Evolutionary conservation across 73 alveolate genomes (phyloP), one percentile per base, ranked within the genome.

Genomic region (Strombidium stylifer): DNA sequence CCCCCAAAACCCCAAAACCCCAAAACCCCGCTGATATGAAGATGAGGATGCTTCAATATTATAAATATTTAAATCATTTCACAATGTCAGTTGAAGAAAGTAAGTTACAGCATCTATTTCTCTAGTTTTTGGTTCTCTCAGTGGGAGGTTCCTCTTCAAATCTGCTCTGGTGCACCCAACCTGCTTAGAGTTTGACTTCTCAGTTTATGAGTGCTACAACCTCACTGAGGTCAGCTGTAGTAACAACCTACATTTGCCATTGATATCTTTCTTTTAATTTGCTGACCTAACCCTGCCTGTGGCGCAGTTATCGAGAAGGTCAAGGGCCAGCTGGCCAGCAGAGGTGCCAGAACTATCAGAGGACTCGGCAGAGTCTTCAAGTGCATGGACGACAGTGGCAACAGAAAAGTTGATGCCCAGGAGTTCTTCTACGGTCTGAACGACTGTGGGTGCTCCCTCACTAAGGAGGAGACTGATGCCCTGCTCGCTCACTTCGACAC

Each of bases 401-500:
- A 90, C 79, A 87, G 79, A 48, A 80, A 76, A 76, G 96, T 94
- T 26, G 97, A 94, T 64, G 70, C 83, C 3, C 89, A 84, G 52
- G 99, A 94, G 74, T 94, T 91, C 91, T 76, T 81, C 50, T 86
- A 85, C 26, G 97, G 96, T 16, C 85, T 94, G 41, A 54, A 90
- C 23, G 90, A 82, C 81, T 81, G 87, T 71, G 99, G 99, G 14
- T 92, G 84, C 21, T 85, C 73, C 41, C 78, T 94, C 18, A 88
- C 92, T 16, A 76, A 93, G 65, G 88, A 75, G 59, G 96, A 94
- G 52, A 87, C 91, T 11, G 82, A 85, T 26, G 88, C 85, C 56
- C 84, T 91, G 25, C 25, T 86, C 30, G 53, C 71, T 61, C 52
- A 61, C 73, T 60, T 83, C 49, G 99, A 94, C 64, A 81, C 83